These are phyloP conservation scores for Hysterangium stoloniferum DNA, from an alignment of 768 basidiomycete species.

Conservation along the genomic window DNA sequence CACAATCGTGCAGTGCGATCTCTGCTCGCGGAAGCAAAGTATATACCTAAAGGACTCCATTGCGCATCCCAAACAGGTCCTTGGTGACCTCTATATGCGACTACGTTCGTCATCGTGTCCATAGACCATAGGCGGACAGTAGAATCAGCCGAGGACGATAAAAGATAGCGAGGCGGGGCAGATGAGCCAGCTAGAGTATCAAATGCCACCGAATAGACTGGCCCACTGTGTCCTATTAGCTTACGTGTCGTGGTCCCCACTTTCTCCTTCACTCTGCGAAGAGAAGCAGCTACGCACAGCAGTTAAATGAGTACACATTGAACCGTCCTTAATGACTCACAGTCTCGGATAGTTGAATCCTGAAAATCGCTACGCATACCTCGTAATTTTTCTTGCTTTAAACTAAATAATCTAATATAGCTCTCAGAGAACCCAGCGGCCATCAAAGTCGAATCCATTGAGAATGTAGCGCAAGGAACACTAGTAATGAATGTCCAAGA, in stretches of 20 bases:
- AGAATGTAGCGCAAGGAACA: slow-evolving; percentile 80
- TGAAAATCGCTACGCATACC: slow-evolving; percentile 74
- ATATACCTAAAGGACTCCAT: slow-evolving; percentile 98
- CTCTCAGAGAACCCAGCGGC: slow-evolving; percentile 95
- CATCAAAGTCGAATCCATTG: slow-evolving; percentile 83
- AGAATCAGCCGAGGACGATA: slow-evolving; percentile 89
- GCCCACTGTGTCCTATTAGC: slow-evolving; percentile 93
- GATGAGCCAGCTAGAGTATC: slow-evolving; percentile 88
- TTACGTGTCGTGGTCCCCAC: slow-evolving; percentile 85
- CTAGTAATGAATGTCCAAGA: slow-evolving; percentile 31
- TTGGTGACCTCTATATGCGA: slow-evolving; percentile 91
- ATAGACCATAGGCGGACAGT: slow-evolving; percentile 91
- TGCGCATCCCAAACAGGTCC: slow-evolving; percentile 99
- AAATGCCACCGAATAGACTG: slow-evolving; percentile 91
- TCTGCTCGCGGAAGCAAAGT: slow-evolving; percentile 92
- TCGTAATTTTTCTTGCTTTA: slow-evolving; percentile 84
- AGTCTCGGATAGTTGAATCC: slow-evolving; percentile 54
- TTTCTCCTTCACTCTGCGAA: slow-evolving; percentile 67
- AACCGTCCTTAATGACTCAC: slow-evolving; percentile 37
- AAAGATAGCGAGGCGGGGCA: slow-evolving; percentile 73
- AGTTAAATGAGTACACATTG: neutral
- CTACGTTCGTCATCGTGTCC: slow-evolving; percentile 89
- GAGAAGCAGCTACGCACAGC: slow-evolving; percentile 41
- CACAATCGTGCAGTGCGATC: slow-evolving; percentile 93
- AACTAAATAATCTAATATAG: slow-evolving; percentile 88